A percentile compares a stretch with the other conserved stretches of the same genome.
These are phyloP conservation scores for Euptelea pleiosperma DNA, from an alignment of 164 flowering plant genomes.

Conservation along the genomic window DNA sequence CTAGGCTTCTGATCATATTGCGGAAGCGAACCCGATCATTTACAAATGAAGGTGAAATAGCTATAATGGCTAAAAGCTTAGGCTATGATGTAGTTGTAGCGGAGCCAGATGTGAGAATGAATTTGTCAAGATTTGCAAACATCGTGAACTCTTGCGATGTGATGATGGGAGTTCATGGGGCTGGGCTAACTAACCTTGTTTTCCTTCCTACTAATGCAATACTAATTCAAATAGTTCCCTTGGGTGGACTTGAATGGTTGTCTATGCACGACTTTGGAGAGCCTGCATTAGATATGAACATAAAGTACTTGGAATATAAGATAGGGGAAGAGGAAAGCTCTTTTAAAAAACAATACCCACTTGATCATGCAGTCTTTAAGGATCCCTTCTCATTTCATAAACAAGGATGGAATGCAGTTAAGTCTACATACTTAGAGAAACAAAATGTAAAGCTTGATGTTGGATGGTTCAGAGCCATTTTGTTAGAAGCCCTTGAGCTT, in stretches of 20 bases:
- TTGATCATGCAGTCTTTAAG: slow-evolving; percentile 46
- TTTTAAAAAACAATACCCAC: slow-evolving; percentile 47
- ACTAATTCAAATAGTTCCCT: slow-evolving; percentile 61
- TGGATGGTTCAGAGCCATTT: slow-evolving; percentile 40
- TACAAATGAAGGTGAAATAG: slow-evolving; percentile 36
- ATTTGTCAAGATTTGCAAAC: slow-evolving; percentile 33
- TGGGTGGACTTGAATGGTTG: slow-evolving; percentile 53
- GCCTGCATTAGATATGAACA: slow-evolving; percentile 57
- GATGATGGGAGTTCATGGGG: slow-evolving; percentile 85
- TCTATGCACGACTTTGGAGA: slow-evolving; percentile 36
- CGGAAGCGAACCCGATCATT: slow-evolving; percentile 45
- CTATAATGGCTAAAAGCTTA: slow-evolving; percentile 35
- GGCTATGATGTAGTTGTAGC: slow-evolving; percentile 55
- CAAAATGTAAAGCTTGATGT: slow-evolving; percentile 65
- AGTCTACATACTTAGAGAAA: slow-evolving; percentile 38
- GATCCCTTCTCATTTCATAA: slow-evolving; percentile 39
- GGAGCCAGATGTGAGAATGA: slow-evolving; percentile 30
- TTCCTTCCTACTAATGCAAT: slow-evolving; percentile 73
- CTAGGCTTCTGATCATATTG: slow-evolving; percentile 56
- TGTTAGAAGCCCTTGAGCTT: slow-evolving; percentile 50
- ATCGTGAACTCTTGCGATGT: slow-evolving; percentile 74
- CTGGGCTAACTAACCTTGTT: slow-evolving; percentile 74
- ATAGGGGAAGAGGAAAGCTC: slow-evolving; percentile 58
- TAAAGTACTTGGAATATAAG: slow-evolving; percentile 65
- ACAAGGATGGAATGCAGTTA: slow-evolving; percentile 43